phyloP scores from a whole-genome alignment of 371 early-diverging fungal genomes.

The Batkoa obscura region DNA sequence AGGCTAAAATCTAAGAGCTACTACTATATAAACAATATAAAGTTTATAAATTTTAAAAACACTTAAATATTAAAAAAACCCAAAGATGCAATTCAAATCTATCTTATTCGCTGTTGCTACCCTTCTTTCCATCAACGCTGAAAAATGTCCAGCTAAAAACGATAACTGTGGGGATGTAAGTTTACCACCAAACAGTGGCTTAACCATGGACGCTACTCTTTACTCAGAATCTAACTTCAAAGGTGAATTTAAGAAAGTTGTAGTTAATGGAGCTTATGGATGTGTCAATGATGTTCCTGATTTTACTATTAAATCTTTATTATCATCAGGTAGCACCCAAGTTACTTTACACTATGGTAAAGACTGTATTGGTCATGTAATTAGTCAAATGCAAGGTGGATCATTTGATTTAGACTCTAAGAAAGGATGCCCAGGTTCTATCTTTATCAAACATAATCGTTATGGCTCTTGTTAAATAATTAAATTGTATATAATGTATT shows the following conservation, averaged over 20 bases:
- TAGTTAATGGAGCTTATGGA: background rate
- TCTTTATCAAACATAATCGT: background rate
- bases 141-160: background rate
- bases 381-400: background rate
- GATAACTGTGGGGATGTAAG: background rate
- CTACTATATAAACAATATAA: no score
- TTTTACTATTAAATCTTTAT: background rate
- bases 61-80: no score
- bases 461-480: constrained; percentile 4
- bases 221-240: background rate
- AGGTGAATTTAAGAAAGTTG: background rate
- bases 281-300: background rate
- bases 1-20: no score
- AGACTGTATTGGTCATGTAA: constrained; percentile 1
- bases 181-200: background rate
- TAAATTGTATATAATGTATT: no score
- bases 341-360: constrained; percentile 1
- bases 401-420: background rate
- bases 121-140: background rate
- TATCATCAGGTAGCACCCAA: background rate
- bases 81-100: background rate
- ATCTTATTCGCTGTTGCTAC: background rate
- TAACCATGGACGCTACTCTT: background rate
- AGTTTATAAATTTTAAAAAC: no score
- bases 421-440: background rate